Conservation (phyloP, 1,284 basidiomycete species). For the Inonotus hispidus region DNA sequence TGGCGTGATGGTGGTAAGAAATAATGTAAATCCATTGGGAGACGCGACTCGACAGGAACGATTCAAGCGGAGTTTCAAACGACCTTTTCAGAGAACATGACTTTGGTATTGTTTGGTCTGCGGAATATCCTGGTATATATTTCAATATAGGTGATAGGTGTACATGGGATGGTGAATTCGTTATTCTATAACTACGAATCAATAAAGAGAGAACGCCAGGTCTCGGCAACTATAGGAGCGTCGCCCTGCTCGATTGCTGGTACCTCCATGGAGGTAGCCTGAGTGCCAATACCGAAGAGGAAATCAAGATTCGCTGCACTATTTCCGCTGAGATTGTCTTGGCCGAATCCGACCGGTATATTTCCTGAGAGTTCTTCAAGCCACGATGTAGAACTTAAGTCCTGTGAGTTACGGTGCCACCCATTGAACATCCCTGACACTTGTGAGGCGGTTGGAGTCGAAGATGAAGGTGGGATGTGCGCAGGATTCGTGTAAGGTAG, state of each 20-base stretch:
- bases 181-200: background rate
- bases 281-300: background rate
- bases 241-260: background rate
- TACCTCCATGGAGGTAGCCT: background rate
- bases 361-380: background rate
- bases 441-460: too few relatives aligned
- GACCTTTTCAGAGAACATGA: too few relatives aligned
- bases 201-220: constrained; percentile 9
- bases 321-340: background rate
- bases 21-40: background rate
- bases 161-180: background rate
- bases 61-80: too few relatives aligned
- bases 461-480: background rate
- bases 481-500: background rate
- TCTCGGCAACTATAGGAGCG: constrained; percentile 5
- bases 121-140: too few relatives aligned
- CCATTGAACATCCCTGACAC: background rate
- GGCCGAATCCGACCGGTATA: background rate
- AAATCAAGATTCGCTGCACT: background rate
- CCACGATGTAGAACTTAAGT: constrained; percentile 5
- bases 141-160: too few relatives aligned
- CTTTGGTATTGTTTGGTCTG: too few relatives aligned
- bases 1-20: too few relatives aligned
- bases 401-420: background rate
- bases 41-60: too few relatives aligned